Base-by-base conservation (phyloP, 75 land plant genomes). In the Selaginella tamariscina region DNA sequence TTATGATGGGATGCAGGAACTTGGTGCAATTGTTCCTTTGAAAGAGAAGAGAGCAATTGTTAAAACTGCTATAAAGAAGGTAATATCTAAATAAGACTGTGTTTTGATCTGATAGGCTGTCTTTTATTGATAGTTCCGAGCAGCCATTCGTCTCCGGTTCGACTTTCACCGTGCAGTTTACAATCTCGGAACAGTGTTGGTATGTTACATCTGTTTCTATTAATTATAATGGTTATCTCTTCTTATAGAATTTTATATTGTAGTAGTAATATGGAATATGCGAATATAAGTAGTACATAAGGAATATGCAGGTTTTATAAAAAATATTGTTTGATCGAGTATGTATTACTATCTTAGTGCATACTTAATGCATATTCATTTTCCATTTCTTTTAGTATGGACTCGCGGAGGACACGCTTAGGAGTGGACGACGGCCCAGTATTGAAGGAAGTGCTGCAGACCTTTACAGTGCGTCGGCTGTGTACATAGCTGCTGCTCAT, bases 81-180 rank as follows among this genome's bases (percentile, higher is more conserved):
- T 94, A 79, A 18, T 33, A 56, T 27, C 20, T 39, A 39, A 39
- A 39, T 5, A 39, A 39, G 49, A 5, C 49, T n/a, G n/a, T n/a
- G n/a, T n/a, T n/a, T n/a, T n/a, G n/a, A n/a, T n/a, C n/a, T 39
- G 49, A 39, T 5, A 39, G 5, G 49, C 15, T 39, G 5, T 39
- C 49, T 39, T 5, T 8, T 65, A 2, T 65, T 65, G 68, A 63
- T 85, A 94, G 98, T 94, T 94, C 69, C 88, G 98, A 32, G 88
- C 96, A 67, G 84, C 98, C 54, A 89, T 94, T 64, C 84, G 70
- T 64, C 71, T 94, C 73, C 98, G 89, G 39, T 94, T 87, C 81
- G 98, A 94, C 78, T 94, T 94, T 65, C 98, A 94, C 71, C 81
- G 98, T 67, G 98, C 96, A 64, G 85, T 94, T 63, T 94, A 94